Conservation (phyloP, 345 rosid species). For the Orychophragmus violaceus region DNA sequence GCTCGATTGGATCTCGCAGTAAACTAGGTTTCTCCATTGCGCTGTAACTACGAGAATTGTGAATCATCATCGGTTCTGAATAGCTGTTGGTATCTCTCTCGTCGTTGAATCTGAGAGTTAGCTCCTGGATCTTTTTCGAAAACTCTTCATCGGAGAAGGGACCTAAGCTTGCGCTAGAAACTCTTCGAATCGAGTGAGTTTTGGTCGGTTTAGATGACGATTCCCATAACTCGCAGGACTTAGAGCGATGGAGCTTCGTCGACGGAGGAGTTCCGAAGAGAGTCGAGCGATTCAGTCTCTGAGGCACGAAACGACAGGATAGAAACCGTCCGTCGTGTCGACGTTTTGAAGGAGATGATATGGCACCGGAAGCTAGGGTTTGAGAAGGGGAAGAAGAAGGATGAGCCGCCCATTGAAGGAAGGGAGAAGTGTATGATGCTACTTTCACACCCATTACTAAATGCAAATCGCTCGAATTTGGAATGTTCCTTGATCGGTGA, state of each 20-base stretch:
- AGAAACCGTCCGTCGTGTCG: conserved; percentile 30
- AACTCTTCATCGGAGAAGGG: conserved; percentile 74
- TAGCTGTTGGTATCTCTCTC: background rate
- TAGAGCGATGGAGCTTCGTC: conserved; percentile 34
- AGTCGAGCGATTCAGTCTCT: conserved; percentile 41
- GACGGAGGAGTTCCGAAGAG: conserved; percentile 39
- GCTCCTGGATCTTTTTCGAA: conserved; percentile 49
- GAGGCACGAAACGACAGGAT: conserved; percentile 28
- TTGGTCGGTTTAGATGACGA: conserved; percentile 29
- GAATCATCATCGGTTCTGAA: background rate
- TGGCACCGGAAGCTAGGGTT: conserved; percentile 47
- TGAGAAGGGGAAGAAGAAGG: conserved; percentile 57
- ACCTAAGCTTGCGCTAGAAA: conserved; percentile 52
- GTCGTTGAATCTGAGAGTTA: conserved; percentile 46
- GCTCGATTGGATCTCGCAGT: conserved; percentile 21
- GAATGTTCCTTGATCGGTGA: background rate
- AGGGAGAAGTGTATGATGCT: conserved; percentile 31
- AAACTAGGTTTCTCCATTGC: conserved; percentile 9
- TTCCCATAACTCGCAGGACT: conserved; percentile 41
- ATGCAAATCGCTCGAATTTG: background rate
- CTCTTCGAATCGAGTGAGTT: conserved; percentile 30
- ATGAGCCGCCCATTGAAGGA: conserved; percentile 61
- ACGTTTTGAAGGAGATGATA: conserved; percentile 57
- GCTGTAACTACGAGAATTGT: conserved; percentile 7
- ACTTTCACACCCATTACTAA: conserved; percentile 58